These are phyloP conservation scores for Didymella exigua DNA, from an alignment of 2,329 filamentous ascomycete species.

Conservation along the genomic window DNA sequence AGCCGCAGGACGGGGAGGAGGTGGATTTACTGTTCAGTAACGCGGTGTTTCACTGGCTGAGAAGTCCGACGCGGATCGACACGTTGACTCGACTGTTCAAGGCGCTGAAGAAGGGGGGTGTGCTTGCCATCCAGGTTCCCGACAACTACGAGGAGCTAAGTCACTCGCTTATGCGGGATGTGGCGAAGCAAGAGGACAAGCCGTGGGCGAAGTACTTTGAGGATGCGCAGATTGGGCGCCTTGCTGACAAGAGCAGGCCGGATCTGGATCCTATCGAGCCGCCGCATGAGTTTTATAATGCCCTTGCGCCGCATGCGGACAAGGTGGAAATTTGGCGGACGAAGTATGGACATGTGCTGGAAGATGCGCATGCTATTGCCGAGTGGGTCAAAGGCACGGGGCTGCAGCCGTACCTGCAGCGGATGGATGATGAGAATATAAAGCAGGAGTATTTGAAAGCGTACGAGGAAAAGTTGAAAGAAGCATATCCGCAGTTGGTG, in stretches of 20 bases:
- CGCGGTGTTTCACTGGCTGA: conserved; percentile 66
- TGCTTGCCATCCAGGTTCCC: conserved; percentile 61
- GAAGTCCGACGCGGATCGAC: conserved; percentile 50
- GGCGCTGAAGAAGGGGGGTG: conserved; percentile 51
- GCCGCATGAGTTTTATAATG: conserved; percentile 56
- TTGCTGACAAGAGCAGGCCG: conserved; percentile 26
- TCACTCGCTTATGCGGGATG: conserved; percentile 58
- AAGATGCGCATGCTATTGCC: conserved; percentile 57
- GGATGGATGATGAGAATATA: conserved; percentile 48
- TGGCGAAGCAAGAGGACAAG: conserved; percentile 26
- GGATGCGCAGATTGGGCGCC: conserved; percentile 23
- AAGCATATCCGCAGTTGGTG: conserved; percentile 51
- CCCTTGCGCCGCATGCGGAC: conserved; percentile 47
- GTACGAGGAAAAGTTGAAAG: conserved; percentile 55
- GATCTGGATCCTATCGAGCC: conserved; percentile 58
- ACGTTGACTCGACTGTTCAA: conserved; percentile 54
- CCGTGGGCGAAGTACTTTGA: conserved; percentile 49
- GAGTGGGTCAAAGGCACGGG: conserved; percentile 67
- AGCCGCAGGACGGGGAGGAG: conserved; percentile 18
- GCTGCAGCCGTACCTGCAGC: conserved; percentile 60
- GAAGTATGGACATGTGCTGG: conserved; percentile 59
- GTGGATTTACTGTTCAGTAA: conserved; percentile 59
- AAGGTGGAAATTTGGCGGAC: conserved; percentile 62
- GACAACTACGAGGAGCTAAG: conserved; percentile 58
- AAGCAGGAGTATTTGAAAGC: conserved; percentile 53